Conservation (phyloP, 176 grass and related monocot species). For the Elymus sibiricus region DNA sequence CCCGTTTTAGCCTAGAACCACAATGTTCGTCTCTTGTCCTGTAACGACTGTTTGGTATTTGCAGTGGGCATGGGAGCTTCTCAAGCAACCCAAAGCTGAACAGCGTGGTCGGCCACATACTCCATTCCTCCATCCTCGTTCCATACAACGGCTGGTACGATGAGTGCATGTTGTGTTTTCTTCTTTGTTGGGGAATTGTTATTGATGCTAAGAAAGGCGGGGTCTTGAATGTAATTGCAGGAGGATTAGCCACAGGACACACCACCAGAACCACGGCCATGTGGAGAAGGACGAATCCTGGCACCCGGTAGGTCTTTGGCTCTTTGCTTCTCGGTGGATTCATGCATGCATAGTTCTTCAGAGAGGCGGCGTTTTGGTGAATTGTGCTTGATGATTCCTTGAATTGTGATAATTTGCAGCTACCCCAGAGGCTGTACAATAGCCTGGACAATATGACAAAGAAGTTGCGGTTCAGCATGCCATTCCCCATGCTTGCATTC, state of each 20-base stretch:
- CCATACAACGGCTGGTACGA: constrained; percentile 90
- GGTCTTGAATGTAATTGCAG: constrained; percentile 41
- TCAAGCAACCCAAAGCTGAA: constrained; percentile 79
- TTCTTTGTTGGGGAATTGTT: background rate
- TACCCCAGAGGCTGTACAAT: constrained; percentile 74
- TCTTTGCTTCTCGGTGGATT: background rate
- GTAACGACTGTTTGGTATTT: background rate
- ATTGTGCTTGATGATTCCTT: constrained; percentile 9
- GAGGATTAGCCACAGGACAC: constrained; percentile 97
- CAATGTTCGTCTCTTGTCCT: constrained; percentile 17
- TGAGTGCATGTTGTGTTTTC: background rate
- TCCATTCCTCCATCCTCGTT: constrained; percentile 96
- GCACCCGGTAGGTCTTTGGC: constrained; percentile 66
- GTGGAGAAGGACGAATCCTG: constrained; percentile 96
- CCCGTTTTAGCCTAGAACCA: background rate
- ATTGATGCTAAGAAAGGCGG: constrained; percentile 13
- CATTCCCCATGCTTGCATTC: constrained; percentile 89
- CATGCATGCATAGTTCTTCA: background rate
- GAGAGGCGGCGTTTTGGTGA: background rate
- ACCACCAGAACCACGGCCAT: constrained; percentile 96
- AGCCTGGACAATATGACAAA: constrained; percentile 55
- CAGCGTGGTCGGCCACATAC: constrained; percentile 89
- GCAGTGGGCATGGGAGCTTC: constrained; percentile 95
- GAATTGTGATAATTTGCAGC: constrained; percentile 44
- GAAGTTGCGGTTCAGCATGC: constrained; percentile 73